Conservation (phyloP, 805 yeast species). For the Blastobotrys terrestris region DNA sequence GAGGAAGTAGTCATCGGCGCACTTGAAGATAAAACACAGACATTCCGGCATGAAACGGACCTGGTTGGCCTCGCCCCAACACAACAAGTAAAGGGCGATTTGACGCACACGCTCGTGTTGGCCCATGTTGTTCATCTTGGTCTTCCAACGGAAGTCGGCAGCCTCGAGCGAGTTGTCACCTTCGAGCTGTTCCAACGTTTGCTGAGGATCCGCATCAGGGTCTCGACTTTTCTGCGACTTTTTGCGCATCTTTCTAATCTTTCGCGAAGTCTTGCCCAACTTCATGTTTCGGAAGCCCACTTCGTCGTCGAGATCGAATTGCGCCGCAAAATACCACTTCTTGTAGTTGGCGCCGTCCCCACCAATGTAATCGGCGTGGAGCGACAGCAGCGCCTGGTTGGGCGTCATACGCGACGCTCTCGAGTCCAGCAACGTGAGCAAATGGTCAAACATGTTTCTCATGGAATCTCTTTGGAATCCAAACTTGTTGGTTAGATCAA, state of each 20-base stretch:
- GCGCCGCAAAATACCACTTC: constrained; percentile 75
- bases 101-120: constrained; percentile 56
- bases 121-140: constrained; percentile 43
- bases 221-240: constrained; percentile 41
- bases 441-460: constrained; percentile 59
- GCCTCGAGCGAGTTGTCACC: constrained; percentile 63
- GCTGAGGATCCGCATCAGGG: constrained; percentile 48
- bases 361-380: constrained; percentile 73
- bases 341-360: constrained; percentile 62
- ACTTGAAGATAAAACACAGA: constrained; percentile 74
- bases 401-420: constrained; percentile 63
- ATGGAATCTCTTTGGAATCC: constrained; percentile 67
- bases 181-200: constrained; percentile 59
- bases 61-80: constrained; percentile 92
- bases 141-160: constrained; percentile 63
- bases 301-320: constrained; percentile 52
- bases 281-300: constrained; percentile 19
- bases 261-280: constrained; percentile 9
- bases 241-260: constrained; percentile 44
- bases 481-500: constrained; percentile 47
- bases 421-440: constrained; percentile 58
- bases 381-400: constrained; percentile 45
- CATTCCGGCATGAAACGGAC: constrained; percentile 87
- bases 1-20: constrained; percentile 63
- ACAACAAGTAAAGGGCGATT: constrained; percentile 58